These are phyloP conservation scores for Vaccinium myrtillus DNA, from an alignment of 148 eudicot genomes.

Conservation along the genomic window DNA sequence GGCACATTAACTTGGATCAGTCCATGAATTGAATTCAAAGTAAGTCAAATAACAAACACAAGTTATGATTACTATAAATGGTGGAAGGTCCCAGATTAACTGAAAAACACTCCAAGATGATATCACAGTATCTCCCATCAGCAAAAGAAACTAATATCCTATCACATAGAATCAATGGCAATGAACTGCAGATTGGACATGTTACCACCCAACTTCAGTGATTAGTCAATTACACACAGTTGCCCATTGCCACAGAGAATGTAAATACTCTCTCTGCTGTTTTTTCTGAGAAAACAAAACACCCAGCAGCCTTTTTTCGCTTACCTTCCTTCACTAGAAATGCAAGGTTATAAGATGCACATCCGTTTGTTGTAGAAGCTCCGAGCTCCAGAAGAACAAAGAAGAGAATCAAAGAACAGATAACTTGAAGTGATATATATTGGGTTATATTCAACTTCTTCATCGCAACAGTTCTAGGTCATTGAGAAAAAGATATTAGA, in stretches of 20 bases:
- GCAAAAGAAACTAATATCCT: background rate
- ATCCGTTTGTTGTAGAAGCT: background rate
- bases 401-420: background rate
- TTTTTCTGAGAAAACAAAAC: background rate
- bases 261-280: background rate
- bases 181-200: background rate
- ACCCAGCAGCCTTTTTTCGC: background rate
- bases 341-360: background rate
- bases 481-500: background rate
- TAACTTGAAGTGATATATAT: background rate
- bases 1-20: background rate
- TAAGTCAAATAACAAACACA: background rate
- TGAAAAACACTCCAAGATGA: background rate
- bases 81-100: background rate
- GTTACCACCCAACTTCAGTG: background rate
- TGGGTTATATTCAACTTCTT: conserved; percentile 20
- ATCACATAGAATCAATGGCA: background rate
- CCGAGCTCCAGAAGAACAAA: conserved; percentile 1
- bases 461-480: background rate
- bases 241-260: background rate
- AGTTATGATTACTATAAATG: background rate
- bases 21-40: background rate
- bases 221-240: background rate
- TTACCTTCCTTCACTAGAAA: background rate
- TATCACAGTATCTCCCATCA: background rate